Evolutionary conservation across 129 eudicot species (phyloP), one percentile per base, ranked within the genome.

Genomic region (Silybum marianum): DNA sequence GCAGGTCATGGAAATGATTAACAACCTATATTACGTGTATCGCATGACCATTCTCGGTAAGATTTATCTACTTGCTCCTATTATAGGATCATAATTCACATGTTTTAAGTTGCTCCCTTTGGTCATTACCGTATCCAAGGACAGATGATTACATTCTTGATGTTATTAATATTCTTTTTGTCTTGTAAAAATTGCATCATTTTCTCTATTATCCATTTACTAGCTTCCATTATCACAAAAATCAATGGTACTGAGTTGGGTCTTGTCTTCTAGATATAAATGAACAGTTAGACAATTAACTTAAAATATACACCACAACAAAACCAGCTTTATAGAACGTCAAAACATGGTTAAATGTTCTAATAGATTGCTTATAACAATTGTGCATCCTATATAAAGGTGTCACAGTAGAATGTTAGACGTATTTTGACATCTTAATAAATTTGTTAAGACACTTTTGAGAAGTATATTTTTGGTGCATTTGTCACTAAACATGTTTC

Each of bases 41-140:
- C 93, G 99, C 9, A 95, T 93, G 99, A 93, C 98, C 13, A 89
- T 95, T 69, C 90, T 95, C 72, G 87, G 95, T 34, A 89, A 98
- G 38, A 82, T 93, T 83, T 93, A 95, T 32, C 82, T 95, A 38
- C 98, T 95, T 80, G 99, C 99, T 70, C 99, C 99, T 28, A 97
- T 95, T 77, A 82, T 95, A 93, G 99, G 99, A 46, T 81, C 97
- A 5, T 93, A 95, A 84, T 93, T 93, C 38, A 95, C 99, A 2
- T 93, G 97, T 79, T 87, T 97, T 14, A 88, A 93, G 71, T 69
- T 95, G 89, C 91, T 95, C 80, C 99, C 99, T 3, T 95, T 93
- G 67, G 89, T 95, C 8, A 83, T 86, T 77, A 88, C 87, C 40
- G 85, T 96, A 72, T 78, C 98, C 68, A 93, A 93, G 80, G 99